Conservation (phyloP, 2,329 filamentous ascomycete species). For the Periconia macrospinosa region DNA sequence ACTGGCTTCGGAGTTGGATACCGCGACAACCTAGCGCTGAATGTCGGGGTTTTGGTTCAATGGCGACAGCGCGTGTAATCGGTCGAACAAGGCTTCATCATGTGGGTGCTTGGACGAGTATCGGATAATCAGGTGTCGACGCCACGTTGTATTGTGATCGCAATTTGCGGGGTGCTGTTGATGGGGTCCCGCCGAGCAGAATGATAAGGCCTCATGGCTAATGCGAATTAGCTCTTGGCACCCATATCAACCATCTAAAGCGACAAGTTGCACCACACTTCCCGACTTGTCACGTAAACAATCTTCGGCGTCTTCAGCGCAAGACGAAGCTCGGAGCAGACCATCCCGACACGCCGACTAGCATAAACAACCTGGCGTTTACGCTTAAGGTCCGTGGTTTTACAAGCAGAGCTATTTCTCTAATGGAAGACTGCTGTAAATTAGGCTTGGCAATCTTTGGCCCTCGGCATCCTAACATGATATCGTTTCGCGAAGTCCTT, state of each 20-base stretch:
- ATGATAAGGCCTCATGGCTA: no score
- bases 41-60: conserved; percentile 4
- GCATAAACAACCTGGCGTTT: conserved; percentile 2
- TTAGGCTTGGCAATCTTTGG: not conserved
- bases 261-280: no score
- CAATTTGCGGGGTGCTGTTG: no score
- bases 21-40: conserved; percentile 6
- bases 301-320: no score
- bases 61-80: conserved; percentile 6
- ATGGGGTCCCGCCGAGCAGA: no score
- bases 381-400: not conserved
- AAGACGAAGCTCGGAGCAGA: no score
- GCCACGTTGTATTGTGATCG: no score
- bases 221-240: no score
- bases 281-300: no score
- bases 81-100: conserved; percentile 10
- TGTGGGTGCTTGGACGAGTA: conserved; percentile 12
- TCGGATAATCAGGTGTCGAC: no score
- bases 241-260: no score
- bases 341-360: conserved; percentile 1
- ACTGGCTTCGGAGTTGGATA: conserved; percentile 5
- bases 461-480: not conserved
- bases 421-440: not conserved
- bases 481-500: not conserved
- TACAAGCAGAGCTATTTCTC: conserved; percentile 1